Evolutionary conservation across 805 yeast species (phyloP).

Genomic region (Candida suzukii): DNA sequence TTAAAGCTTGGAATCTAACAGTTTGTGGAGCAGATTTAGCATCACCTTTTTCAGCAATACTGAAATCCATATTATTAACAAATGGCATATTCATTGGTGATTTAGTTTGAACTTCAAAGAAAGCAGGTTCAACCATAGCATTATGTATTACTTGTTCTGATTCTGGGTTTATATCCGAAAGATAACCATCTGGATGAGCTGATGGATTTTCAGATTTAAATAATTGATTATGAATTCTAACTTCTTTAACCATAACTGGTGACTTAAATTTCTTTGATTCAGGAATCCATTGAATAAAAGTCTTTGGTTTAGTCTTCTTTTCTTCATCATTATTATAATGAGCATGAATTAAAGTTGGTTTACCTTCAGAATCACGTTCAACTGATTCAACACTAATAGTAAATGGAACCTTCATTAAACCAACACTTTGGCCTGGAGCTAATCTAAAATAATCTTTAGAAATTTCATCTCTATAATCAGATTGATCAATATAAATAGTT

Average conservation of each 20-base stretch:
- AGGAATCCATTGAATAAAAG: conserved; percentile 96
- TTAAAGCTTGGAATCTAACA: conserved; percentile 95
- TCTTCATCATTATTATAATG: conserved; percentile 63
- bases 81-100: conserved; percentile 70
- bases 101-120: conserved; percentile 54
- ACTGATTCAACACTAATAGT: conserved; percentile 66
- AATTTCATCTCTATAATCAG: conserved; percentile 71
- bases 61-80: conserved; percentile 53
- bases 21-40: conserved; percentile 54
- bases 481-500: conserved; percentile 74
- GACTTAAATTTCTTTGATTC: conserved; percentile 51
- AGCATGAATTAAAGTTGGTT: conserved; percentile 64
- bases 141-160: conserved; percentile 61
- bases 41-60: conserved; percentile 52
- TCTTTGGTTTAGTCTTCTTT: conserved; percentile 75
- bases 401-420: conserved; percentile 85
- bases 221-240: conserved; percentile 80
- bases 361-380: conserved; percentile 56
- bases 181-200: conserved; percentile 79
- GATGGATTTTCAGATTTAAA: conserved; percentile 90
- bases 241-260: conserved; percentile 63
- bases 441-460: conserved; percentile 80
- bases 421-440: conserved; percentile 92
- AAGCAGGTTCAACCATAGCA: conserved; percentile 76
- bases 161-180: conserved; percentile 74